Evolutionary conservation across 441 rosid species (phyloP).

Genomic region (Theobroma grandiflorum): DNA sequence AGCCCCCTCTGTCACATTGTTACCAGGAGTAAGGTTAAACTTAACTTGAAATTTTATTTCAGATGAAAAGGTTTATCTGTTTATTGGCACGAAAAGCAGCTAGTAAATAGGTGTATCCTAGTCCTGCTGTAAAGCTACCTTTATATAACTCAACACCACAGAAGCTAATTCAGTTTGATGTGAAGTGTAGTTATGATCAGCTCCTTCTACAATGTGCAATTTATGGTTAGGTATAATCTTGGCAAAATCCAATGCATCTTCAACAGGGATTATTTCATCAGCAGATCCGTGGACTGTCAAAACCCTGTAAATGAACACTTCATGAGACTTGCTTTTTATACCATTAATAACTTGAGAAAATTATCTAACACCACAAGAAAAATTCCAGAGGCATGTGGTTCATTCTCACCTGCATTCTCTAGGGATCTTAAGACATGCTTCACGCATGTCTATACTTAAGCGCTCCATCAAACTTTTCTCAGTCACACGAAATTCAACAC

Average conservation of each 20-base stretch:
- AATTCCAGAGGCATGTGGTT: conserved; percentile 3
- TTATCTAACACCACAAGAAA: not conserved
- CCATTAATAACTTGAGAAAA: not conserved
- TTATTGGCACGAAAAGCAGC: not conserved
- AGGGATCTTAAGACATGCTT: conserved; percentile 59
- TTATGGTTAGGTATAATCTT: conserved; percentile 64
- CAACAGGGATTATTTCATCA: conserved; percentile 54
- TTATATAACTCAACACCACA: conserved; percentile 45
- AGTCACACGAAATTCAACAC: conserved; percentile 48
- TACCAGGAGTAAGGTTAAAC: not conserved
- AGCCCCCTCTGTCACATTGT: not conserved
- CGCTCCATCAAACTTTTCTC: conserved; percentile 64
- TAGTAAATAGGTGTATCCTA: conserved; percentile 17
- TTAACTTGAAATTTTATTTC: not conserved
- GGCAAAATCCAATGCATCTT: conserved; percentile 60
- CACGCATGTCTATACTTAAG: conserved; percentile 61
- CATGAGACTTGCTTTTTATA: not conserved
- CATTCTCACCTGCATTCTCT: conserved; percentile 61
- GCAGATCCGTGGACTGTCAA: conserved; percentile 64
- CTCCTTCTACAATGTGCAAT: conserved; percentile 54
- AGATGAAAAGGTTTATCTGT: not conserved
- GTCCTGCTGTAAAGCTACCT: conserved; percentile 39
- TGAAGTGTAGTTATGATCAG: conserved; percentile 52
- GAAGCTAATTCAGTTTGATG: conserved; percentile 57
- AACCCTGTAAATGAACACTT: conserved; percentile 41